Evolutionary conservation across 257 asterid genomes (phyloP).

Genomic region (Sherardia arvensis): DNA sequence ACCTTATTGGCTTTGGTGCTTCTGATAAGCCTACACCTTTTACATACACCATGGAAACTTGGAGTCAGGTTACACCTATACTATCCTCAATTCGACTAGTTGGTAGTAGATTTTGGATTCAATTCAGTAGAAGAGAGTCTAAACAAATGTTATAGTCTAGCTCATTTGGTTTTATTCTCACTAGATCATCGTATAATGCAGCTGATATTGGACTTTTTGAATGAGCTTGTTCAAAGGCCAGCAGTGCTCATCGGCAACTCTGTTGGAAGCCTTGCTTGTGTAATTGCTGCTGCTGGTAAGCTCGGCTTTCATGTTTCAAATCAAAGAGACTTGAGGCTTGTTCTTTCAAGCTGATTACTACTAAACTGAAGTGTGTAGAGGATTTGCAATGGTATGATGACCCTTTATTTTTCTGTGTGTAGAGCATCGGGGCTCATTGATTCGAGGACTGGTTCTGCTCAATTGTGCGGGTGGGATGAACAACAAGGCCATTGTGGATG

Average conservation of each 20-base stretch:
- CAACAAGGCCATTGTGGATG: constrained; percentile 95
- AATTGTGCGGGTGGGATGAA: constrained; percentile 97
- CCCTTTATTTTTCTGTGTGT: background rate
- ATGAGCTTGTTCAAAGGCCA: constrained; percentile 60
- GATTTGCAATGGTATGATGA: background rate
- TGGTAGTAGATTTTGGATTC: no score
- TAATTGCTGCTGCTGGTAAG: constrained; percentile 83
- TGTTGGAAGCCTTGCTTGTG: constrained; percentile 94
- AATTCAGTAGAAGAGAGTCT: no score
- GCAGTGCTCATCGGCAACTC: constrained; percentile 81
- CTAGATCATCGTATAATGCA: constrained; percentile 14
- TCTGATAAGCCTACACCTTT: constrained; percentile 88
- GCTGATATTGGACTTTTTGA: constrained; percentile 73
- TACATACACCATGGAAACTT: constrained; percentile 63
- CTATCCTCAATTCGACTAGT: no score
- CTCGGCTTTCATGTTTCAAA: background rate
- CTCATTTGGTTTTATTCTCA: background rate
- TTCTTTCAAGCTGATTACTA: no score
- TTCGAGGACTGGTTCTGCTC: constrained; percentile 73
- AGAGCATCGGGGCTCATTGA: constrained; percentile 45
- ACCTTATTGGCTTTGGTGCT: constrained; percentile 94
- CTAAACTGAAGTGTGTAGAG: no score
- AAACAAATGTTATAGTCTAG: no score
- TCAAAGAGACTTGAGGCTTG: background rate
- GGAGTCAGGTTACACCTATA: constrained; percentile 63